phyloP scores from a whole-genome alignment of 306 rosid species.

The Cucumis melo region DNA sequence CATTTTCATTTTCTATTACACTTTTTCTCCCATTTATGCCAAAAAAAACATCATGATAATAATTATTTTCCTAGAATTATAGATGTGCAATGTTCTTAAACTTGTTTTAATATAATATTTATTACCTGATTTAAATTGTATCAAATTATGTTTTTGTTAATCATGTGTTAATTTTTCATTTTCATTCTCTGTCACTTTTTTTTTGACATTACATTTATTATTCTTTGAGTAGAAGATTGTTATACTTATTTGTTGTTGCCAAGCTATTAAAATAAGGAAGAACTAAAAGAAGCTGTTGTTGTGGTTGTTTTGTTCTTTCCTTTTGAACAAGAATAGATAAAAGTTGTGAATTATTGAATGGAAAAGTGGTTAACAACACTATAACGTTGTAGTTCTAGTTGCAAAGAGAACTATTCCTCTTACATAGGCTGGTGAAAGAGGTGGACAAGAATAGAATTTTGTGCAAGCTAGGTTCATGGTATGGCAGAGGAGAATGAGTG shows the following conservation, averaged over 20 bases:
- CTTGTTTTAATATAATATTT: no score
- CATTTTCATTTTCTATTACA: no score
- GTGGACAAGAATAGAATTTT: not conserved
- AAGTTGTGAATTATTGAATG: not conserved
- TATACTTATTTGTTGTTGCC: not conserved
- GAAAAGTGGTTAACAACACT: not conserved
- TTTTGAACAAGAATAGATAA: not conserved
- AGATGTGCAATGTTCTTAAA: no score
- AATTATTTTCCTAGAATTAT: no score
- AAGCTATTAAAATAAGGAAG: not conserved
- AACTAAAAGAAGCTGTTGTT: not conserved
- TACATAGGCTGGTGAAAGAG: not conserved
- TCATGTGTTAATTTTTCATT: not conserved
- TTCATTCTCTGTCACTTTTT: not conserved
- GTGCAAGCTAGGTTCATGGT: not conserved
- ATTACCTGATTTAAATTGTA: no score
- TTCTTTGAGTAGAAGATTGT: not conserved
- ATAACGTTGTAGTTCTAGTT: not conserved
- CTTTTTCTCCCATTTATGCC: no score
- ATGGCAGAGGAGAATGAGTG: not conserved
- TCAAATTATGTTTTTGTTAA: no score
- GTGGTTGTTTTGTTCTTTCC: not conserved
- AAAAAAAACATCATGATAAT: no score
- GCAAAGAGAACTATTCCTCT: not conserved
- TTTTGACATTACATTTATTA: not conserved